phyloP scores from a whole-genome alignment of 345 rosid genomes.

The Gossypium thurberi region DNA sequence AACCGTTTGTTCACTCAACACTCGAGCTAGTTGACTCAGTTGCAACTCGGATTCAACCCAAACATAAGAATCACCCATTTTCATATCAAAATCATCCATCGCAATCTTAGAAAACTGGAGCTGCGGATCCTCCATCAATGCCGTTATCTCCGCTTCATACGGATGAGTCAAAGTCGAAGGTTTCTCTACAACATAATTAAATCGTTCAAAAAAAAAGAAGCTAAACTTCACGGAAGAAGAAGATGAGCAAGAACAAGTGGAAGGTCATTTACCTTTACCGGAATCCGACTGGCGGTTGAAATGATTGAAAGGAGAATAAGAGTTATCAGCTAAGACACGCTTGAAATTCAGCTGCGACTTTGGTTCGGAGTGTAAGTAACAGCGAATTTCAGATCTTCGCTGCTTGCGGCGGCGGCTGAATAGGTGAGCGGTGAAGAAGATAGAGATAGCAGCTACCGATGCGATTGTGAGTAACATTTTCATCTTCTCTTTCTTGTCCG shows the following conservation, averaged over 20 bases:
- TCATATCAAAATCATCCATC: constrained; percentile 9
- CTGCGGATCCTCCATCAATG: constrained; percentile 43
- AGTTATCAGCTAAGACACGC: constrained; percentile 77
- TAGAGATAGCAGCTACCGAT: constrained; percentile 44
- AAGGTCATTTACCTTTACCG: constrained; percentile 14
- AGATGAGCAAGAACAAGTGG: background rate
- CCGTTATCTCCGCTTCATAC: constrained; percentile 49
- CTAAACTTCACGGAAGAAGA: background rate
- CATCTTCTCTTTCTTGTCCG: constrained; percentile 30
- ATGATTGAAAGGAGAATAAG: constrained; percentile 74
- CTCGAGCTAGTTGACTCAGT: constrained; percentile 56
- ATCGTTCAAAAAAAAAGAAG: background rate
- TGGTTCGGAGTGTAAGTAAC: constrained; percentile 61
- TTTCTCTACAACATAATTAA: constrained; percentile 33
- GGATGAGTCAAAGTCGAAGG: constrained; percentile 47
- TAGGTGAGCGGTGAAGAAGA: constrained; percentile 35
- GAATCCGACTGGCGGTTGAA: constrained; percentile 24
- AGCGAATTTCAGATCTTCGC: constrained; percentile 28
- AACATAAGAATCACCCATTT: constrained; percentile 34
- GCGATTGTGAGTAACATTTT: constrained; percentile 37
- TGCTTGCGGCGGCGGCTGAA: constrained; percentile 42
- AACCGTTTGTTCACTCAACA: constrained; percentile 40
- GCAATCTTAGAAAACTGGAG: constrained; percentile 27
- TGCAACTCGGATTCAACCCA: constrained; percentile 69
- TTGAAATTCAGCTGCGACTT: constrained; percentile 70